A percentile compares a stretch with the other conserved stretches of the same genome.
Conservation (phyloP, 2,329 filamentous ascomycete genomes). For the Rugonectria rugulosa region DNA sequence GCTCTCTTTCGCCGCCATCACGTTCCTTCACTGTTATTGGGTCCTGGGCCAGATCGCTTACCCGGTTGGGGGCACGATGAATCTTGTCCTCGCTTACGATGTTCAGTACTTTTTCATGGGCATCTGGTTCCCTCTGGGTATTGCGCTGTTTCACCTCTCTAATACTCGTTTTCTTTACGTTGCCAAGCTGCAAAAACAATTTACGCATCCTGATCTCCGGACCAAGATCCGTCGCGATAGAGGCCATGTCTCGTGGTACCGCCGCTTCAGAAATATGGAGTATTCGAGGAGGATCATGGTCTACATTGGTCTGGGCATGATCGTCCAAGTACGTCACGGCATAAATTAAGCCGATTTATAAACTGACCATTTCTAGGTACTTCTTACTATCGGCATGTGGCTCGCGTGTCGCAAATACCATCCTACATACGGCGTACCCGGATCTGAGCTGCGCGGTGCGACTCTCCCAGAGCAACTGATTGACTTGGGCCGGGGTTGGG, state of each 20-base stretch:
- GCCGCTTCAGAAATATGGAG: slow-evolving; percentile 43
- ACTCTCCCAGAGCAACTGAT: slow-evolving; percentile 48
- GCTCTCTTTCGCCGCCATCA: slow-evolving; percentile 50
- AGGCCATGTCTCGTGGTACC: slow-evolving; percentile 25
- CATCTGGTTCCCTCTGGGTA: slow-evolving; percentile 67
- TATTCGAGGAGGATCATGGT: slow-evolving; percentile 55
- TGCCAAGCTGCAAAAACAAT: slow-evolving; percentile 57
- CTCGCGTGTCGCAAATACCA: slow-evolving; percentile 70
- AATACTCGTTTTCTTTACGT: slow-evolving; percentile 67
- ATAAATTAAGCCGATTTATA: not conserved
- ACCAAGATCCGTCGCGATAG: not conserved
- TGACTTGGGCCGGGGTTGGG: slow-evolving; percentile 61
- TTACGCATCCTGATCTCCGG: slow-evolving; percentile 20
- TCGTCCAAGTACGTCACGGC: slow-evolving; percentile 56
- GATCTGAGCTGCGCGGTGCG: slow-evolving; percentile 52
- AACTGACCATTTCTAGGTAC: slow-evolving; percentile 51
- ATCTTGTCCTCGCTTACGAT: slow-evolving; percentile 51
- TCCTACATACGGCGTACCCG: slow-evolving; percentile 63
- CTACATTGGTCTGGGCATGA: slow-evolving; percentile 62
- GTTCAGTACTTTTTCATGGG: slow-evolving; percentile 70
- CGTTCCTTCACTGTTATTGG: slow-evolving; percentile 54
- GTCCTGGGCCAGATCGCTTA: slow-evolving; percentile 48
- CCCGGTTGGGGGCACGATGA: slow-evolving; percentile 46
- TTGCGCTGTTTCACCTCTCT: slow-evolving; percentile 70
- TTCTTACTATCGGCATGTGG: slow-evolving; percentile 65